Percentiles rank a stretch among this genome's conserved stretches.
Evolutionary conservation across 2,329 filamentous ascomycete species (phyloP).

Genomic region (Curvularia hawaiiensis): DNA sequence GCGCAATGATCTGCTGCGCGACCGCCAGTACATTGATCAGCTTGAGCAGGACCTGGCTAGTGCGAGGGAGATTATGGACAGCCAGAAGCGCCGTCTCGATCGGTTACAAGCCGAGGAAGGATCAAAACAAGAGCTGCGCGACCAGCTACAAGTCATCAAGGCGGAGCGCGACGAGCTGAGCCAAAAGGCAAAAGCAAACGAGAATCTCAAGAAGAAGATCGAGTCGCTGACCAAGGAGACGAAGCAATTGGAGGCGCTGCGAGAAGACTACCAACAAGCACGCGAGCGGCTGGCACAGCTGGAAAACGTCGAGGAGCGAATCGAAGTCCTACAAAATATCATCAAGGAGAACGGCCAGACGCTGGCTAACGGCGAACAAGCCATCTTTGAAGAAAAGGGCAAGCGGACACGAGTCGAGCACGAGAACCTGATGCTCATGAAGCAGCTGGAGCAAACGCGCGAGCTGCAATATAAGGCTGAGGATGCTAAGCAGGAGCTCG

Average conservation of each 20-base stretch:
- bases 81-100: slow-evolving; percentile 53
- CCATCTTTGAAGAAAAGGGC: slow-evolving; percentile 57
- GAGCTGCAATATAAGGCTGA: slow-evolving; percentile 56
- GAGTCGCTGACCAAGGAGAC: slow-evolving; percentile 56
- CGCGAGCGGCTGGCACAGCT: slow-evolving; percentile 53
- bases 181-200: slow-evolving; percentile 57
- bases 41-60: slow-evolving; percentile 54
- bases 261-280: slow-evolving; percentile 53
- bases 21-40: slow-evolving; percentile 57
- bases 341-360: slow-evolving; percentile 58
- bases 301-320: slow-evolving; percentile 52
- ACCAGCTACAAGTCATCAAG: slow-evolving; percentile 56
- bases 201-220: slow-evolving; percentile 61
- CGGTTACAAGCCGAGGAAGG: slow-evolving; percentile 50
- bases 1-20: slow-evolving; percentile 51
- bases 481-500: slow-evolving; percentile 54
- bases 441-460: slow-evolving; percentile 54
- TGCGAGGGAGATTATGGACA: slow-evolving; percentile 52
- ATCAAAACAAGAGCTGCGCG: slow-evolving; percentile 55
- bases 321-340: slow-evolving; percentile 54
- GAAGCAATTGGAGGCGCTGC: slow-evolving; percentile 49
- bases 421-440: slow-evolving; percentile 53
- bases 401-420: slow-evolving; percentile 55
- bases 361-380: slow-evolving; percentile 57
- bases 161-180: slow-evolving; percentile 56